Percentiles rank a stretch among this genome's conserved stretches.
These are phyloP conservation scores for Aspergillus fumigatus DNA, from an alignment of 2,329 filamentous ascomycete species.

Conservation along the genomic window DNA sequence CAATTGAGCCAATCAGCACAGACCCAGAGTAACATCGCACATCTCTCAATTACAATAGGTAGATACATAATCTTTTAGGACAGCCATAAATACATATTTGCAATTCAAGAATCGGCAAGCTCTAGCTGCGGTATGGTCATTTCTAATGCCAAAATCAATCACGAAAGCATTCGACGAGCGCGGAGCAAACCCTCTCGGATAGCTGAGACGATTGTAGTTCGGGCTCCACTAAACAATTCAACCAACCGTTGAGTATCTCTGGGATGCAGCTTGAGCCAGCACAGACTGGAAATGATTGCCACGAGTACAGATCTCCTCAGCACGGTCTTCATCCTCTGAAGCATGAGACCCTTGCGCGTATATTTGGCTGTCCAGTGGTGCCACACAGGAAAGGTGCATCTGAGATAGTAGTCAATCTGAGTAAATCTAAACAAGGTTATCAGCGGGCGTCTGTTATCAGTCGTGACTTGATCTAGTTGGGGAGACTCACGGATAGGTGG, in stretches of 20 bases:
- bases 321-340: slow-evolving; percentile 19
- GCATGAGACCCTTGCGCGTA: slow-evolving; percentile 44
- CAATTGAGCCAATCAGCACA: slow-evolving; percentile 17
- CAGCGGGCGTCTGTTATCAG: not conserved
- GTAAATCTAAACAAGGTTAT: slow-evolving; percentile 34
- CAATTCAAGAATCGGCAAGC: not conserved
- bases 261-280: slow-evolving; percentile 7
- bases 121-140: not conserved
- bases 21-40: no score
- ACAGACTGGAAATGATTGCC: slow-evolving; percentile 13
- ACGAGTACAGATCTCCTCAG: slow-evolving; percentile 18
- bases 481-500: slow-evolving; percentile 41
- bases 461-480: not conserved
- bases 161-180: not conserved
- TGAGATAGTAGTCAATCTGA: slow-evolving; percentile 48
- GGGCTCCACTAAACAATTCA: slow-evolving; percentile 8
- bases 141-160: not conserved
- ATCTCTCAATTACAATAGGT: not conserved
- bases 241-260: slow-evolving; percentile 5
- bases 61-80: not conserved
- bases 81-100: not conserved
- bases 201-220: slow-evolving; percentile 9
- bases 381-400: slow-evolving; percentile 52
- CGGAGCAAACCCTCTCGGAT: not conserved
- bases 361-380: slow-evolving; percentile 51